These are phyloP conservation scores for Akanthomyces muscarius DNA, from an alignment of 2,329 filamentous ascomycete species.

Conservation along the genomic window DNA sequence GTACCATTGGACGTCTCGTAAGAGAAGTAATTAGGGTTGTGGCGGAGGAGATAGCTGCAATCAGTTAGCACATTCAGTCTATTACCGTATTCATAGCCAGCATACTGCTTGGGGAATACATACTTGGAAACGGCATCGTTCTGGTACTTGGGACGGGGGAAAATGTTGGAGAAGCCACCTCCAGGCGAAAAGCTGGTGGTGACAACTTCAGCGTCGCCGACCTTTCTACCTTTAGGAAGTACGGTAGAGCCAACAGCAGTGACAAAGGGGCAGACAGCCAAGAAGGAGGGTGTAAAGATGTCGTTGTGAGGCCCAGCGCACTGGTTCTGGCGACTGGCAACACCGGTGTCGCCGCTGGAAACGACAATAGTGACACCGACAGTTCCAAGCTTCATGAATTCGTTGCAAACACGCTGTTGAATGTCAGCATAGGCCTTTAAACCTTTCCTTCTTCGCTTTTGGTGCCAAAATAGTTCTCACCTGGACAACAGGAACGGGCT, in stretches of 20 bases:
- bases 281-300: constrained; percentile 33
- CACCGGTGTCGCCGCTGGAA: constrained; percentile 38
- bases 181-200: constrained; percentile 42
- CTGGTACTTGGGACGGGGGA: constrained; percentile 44
- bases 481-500: constrained; percentile 34
- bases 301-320: constrained; percentile 18
- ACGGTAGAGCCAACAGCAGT: constrained; percentile 49
- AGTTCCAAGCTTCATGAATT: constrained; percentile 45
- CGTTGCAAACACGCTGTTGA: constrained; percentile 35
- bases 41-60: constrained; percentile 31
- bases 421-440: not conserved
- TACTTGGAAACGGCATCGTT: constrained; percentile 31
- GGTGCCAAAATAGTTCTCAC: constrained; percentile 33
- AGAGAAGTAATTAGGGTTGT: constrained; percentile 18
- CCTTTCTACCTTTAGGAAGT: constrained; percentile 36
- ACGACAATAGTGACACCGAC: constrained; percentile 40
- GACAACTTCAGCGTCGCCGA: constrained; percentile 44
- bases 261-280: constrained; percentile 41
- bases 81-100: too few relatives aligned
- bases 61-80: constrained; percentile 20
- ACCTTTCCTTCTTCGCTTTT: not conserved
- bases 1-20: constrained; percentile 31
- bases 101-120: not conserved
- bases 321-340: constrained; percentile 25
- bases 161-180: constrained; percentile 32